Base-by-base conservation (phyloP, 2,329 filamentous ascomycete genomes). In the Penicillium brasilianum region DNA sequence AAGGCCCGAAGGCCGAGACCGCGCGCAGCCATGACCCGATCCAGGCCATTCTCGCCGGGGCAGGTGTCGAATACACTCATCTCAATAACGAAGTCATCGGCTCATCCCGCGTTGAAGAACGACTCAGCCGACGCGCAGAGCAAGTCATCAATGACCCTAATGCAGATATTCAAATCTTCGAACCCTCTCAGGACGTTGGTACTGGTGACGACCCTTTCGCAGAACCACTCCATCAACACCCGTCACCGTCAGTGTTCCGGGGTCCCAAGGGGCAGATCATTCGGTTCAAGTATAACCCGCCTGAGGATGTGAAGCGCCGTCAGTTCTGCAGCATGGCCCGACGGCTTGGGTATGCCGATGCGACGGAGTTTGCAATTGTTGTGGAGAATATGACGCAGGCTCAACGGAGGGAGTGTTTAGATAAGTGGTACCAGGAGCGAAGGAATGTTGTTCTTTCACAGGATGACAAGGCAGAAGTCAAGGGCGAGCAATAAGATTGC, bases 31-130 rank as follows among this genome's bases (percentile, higher is more conserved):
- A 84, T 50, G 92, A 98, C 70, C 89, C 92, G 0, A 85, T 98
- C 34, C 90, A 94, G 68, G 95, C 93, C 2, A 98, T 99, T 63
- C 85, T 99, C 1, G 88, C 91, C 2, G 87, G 89, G 8, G 93
- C 91, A 0, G 95, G 95, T 1, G 93, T 99, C 0, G 89, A 95
- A 71, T 99, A 99, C 75, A 96, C 93, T 0, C 95, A 99, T 72
- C 91, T 98, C 69, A 99, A 99, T 74, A 92, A 91, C 1, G 93
- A 99, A 77, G 93, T 99, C 14, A 87, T 99, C 59, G 95, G 95
- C 11, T 90, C 92, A 0, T 95, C 90, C n/a, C 92, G 90, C 68
- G 85, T 97, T n/a, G 95, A 99, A 78, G 90, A 91, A 65, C 87
- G 89, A 59, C 85, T 99, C 5, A 93, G 90, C 49, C 88, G 88